phyloP scores from a whole-genome alignment of 345 rosid genomes.

The Syzygium grande region DNA sequence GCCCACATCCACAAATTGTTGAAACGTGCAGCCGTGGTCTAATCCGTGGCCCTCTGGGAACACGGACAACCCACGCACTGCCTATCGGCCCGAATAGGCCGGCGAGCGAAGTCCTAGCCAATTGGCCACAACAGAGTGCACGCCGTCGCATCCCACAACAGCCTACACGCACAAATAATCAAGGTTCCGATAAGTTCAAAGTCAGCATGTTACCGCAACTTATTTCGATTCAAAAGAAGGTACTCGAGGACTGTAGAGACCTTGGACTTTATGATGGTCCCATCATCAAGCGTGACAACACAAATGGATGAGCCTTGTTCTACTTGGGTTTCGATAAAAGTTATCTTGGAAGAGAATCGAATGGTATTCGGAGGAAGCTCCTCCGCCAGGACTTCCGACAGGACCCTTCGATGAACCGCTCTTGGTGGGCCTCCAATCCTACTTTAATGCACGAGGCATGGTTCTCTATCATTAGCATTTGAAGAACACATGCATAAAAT shows the following conservation, averaged over 20 bases:
- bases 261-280: conserved; percentile 22
- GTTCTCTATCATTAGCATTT: neutral
- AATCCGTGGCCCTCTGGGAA: conserved; percentile 28
- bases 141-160: conserved; percentile 37
- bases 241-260: neutral
- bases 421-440: neutral
- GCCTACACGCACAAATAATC: neutral
- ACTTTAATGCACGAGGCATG: neutral
- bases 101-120: conserved; percentile 24
- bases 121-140: conserved; percentile 18
- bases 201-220: neutral
- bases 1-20: conserved; percentile 15
- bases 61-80: conserved; percentile 16
- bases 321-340: conserved; percentile 5
- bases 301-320: neutral
- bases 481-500: neutral
- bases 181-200: neutral
- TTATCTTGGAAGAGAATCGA: conserved; percentile 23
- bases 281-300: conserved; percentile 17
- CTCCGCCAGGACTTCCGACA: conserved; percentile 16
- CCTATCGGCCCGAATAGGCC: conserved; percentile 19
- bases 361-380: conserved; percentile 20
- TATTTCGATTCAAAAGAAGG: neutral
- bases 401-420: neutral
- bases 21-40: neutral